These are phyloP conservation scores for Casaregolazyma lundiana DNA, from an alignment of 1,139 yeast genomes.

Conservation along the genomic window DNA sequence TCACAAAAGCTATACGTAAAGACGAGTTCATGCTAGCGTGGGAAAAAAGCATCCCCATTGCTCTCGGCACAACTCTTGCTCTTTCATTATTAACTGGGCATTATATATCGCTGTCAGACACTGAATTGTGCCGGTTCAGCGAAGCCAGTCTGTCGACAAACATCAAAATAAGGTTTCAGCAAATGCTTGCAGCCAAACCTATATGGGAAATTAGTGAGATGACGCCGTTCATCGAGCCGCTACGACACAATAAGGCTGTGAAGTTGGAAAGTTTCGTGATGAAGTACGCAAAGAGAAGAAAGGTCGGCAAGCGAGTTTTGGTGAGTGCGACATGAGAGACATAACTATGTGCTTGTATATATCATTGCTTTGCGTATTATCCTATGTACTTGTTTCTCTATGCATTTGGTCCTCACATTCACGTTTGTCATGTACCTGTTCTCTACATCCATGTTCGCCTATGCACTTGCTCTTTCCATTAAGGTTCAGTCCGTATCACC, in stretches of 20 bases:
- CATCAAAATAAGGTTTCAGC: constrained; percentile 51
- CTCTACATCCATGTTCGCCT: no score
- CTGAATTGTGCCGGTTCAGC: constrained; percentile 50
- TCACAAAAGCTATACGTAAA: constrained; percentile 21
- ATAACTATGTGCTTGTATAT: background rate
- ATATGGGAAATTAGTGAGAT: constrained; percentile 74
- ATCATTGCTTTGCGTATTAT: background rate
- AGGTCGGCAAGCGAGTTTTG: constrained; percentile 45
- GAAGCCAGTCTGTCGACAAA: constrained; percentile 46
- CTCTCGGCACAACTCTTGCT: constrained; percentile 47
- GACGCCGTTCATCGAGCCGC: constrained; percentile 57
- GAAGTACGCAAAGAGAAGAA: constrained; percentile 68
- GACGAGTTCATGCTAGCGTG: constrained; percentile 20
- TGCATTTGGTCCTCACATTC: background rate
- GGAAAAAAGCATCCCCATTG: constrained; percentile 25
- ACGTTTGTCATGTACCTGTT: no score
- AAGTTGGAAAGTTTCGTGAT: constrained; percentile 18
- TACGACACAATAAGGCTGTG: constrained; percentile 35
- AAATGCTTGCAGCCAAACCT: constrained; percentile 54
- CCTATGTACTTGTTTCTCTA: background rate
- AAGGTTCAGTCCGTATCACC: no score
- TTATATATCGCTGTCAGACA: constrained; percentile 45
- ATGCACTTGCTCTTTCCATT: no score
- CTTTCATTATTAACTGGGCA: constrained; percentile 50
- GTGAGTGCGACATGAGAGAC: constrained; percentile 26